phyloP scores from a whole-genome alignment of 108 stramenopile species.

The Skeletonema tropicum region DNA sequence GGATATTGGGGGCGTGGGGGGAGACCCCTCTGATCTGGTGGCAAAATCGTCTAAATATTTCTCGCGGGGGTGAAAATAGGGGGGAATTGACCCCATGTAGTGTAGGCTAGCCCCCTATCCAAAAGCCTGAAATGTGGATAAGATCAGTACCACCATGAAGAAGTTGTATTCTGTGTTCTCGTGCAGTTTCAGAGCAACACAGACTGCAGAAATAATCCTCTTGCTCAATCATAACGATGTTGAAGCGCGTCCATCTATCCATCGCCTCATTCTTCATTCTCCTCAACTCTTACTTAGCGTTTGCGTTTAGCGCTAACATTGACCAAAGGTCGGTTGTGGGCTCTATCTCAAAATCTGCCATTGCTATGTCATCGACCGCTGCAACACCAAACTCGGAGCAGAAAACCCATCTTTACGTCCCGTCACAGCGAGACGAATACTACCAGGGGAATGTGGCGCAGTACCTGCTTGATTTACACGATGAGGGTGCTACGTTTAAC shows the following conservation, averaged over 20 bases:
- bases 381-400: background rate
- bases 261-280: background rate
- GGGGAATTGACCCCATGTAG: too few species aligned
- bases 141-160: too few species aligned
- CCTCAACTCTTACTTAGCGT: background rate
- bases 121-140: too few species aligned
- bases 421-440: slow-evolving; percentile 40
- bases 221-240: background rate
- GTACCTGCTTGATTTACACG: slow-evolving; percentile 78
- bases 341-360: background rate
- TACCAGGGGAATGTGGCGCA: slow-evolving; percentile 60
- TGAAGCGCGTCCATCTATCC: background rate
- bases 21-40: too few species aligned
- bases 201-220: too few species aligned
- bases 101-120: too few species aligned
- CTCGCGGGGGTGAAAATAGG: too few species aligned
- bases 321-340: background rate
- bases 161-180: too few species aligned
- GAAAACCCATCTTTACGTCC: slow-evolving; percentile 37
- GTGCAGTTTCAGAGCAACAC: too few species aligned
- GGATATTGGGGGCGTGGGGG: too few species aligned
- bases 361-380: slow-evolving; percentile 8
- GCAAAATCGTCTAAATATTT: too few species aligned
- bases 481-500: slow-evolving; percentile 67
- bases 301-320: background rate